Evolutionary conservation across 2,329 filamentous ascomycete genomes (phyloP), one percentile per base, ranked within the genome.

Genomic region (Botryotinia narcissicola): DNA sequence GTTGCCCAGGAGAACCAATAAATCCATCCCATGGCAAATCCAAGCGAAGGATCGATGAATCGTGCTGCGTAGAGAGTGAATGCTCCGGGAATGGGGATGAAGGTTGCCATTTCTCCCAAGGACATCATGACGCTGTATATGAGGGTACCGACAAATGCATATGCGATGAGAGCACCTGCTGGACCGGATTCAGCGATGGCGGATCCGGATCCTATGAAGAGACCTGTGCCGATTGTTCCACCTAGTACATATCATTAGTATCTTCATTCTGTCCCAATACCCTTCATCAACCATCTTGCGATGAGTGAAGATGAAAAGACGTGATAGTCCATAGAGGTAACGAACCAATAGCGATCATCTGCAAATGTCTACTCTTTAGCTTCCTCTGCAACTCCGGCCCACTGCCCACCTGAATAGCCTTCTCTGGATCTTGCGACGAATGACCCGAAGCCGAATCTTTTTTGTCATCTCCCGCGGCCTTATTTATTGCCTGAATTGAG

Each of bases 1-100:
- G 91, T 89, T 29, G 89, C 86, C 91, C 91, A 95, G 54, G 87
- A 90, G 80, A 94, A 94, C 90, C 91, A 95, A 82, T 95, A 95
- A 74, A 93, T 90, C 92, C 92, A 95, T 32, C 93, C 92, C 87
- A 94, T 92, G 32, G 92, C 87, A 78, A 94, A 94, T 12, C 91
- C 92, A 66, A 94, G 84, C 73, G 90, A 90, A 18, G 89, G 90
- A 79, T 93, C 90, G 73, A 94, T 87, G 78, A 95, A 93, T 29
- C 93, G 91, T 57, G 89, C 87, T 35, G 92, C 92, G 78, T 94
- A 95, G 60, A 90, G 87, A 44, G 92, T 92, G 80, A 95, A 95
- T 59, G 91, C 91, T 73, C 92, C 93, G 32, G 91, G 85, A 51
- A 95, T 89, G 9, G 93, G 93, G 42, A 95, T 90, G 78, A 90